Evolutionary conservation across 164 flowering plant species (phyloP).

Genomic region (Tetracentron sinense): DNA sequence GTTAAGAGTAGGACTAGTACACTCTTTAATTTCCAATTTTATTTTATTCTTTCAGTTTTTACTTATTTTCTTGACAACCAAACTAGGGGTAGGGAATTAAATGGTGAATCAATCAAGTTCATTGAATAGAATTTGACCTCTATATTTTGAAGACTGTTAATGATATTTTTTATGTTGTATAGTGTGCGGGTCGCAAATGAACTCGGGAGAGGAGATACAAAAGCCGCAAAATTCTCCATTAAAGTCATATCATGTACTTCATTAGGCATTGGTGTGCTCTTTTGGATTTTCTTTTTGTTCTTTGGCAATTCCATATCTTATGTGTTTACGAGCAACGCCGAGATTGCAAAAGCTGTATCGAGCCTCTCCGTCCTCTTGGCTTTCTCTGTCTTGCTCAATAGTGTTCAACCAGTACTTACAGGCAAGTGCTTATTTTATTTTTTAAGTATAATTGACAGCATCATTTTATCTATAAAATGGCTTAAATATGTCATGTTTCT

Average conservation of each 20-base stretch:
- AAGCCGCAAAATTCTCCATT: slow-evolving; percentile 32
- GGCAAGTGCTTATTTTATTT: slow-evolving; percentile 21
- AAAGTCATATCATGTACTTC: slow-evolving; percentile 27
- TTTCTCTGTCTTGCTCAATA: slow-evolving; percentile 31
- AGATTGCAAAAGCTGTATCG: slow-evolving; percentile 28
- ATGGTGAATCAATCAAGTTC: too few species aligned
- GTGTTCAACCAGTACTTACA: slow-evolving; percentile 33
- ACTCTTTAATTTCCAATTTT: too few species aligned
- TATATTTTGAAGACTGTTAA: too few species aligned
- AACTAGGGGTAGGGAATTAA: too few species aligned
- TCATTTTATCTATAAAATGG: too few species aligned
- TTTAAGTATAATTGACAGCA: too few species aligned
- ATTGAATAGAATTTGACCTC: too few species aligned
- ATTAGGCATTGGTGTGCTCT: slow-evolving; percentile 17
- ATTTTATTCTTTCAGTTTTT: background rate
- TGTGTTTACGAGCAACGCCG: slow-evolving; percentile 25
- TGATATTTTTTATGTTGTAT: background rate
- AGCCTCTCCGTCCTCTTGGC: slow-evolving; percentile 30
- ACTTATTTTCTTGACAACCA: background rate
- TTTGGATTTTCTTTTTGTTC: slow-evolving; percentile 18
- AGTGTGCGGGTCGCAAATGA: slow-evolving; percentile 43
- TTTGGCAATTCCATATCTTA: slow-evolving; percentile 26
- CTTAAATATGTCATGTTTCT: too few species aligned
- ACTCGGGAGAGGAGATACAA: slow-evolving; percentile 30
- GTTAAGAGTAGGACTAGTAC: too few species aligned